Evolutionary conservation across 208 protist genomes (phyloP), one percentile per base, ranked within the genome.

Genomic region (Balamuthia mandrillaris): DNA sequence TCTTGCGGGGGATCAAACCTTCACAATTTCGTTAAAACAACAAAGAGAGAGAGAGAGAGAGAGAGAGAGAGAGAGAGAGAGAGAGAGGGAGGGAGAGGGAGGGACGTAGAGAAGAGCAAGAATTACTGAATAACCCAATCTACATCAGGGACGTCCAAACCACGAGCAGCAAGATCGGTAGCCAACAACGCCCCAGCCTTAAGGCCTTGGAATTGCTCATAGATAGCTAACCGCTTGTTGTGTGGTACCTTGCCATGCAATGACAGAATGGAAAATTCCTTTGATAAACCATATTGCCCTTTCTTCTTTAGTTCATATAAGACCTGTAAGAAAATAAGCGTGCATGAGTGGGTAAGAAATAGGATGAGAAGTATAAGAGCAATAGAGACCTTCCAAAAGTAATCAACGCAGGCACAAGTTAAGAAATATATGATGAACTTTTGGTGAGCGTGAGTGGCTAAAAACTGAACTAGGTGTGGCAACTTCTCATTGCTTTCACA

Each of bases 111-210:
- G 82, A 42, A 75, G 79, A 0, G 89, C 61, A 60, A 90, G 87
- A 42, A 74, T 90, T 75, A 85, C 88, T 94, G 92, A 1, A 97
- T 44, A 5, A 97, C 92, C 93, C 91, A 96, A 60, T 96, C 93
- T 2, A 97, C 89, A 49, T 94, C 89, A 7, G 93, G 90, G 60
- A 98, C 88, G 87, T 98, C 96, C 0, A 97, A 49, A 5, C 95
- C 96, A 24, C 96, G 84, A 2, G 94, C 92, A 0, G 91, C 91
- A 3, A 97, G 84, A 85, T 97, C 96, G 0, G 95, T 97, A 42
- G 88, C 90, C 6, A 97, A 56, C n/a, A 96, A 83, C 1, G 92
- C 86, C n/a, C 56, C 21, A 65, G 56, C 12, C 35, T 70, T 14
- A 3, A n/a, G 4, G 3, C 52, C 5, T 29, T 24, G 14, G 21